phyloP scores from a whole-genome alignment of 352 stramenopile genomes.

The Elongisporangium prolatum region DNA sequence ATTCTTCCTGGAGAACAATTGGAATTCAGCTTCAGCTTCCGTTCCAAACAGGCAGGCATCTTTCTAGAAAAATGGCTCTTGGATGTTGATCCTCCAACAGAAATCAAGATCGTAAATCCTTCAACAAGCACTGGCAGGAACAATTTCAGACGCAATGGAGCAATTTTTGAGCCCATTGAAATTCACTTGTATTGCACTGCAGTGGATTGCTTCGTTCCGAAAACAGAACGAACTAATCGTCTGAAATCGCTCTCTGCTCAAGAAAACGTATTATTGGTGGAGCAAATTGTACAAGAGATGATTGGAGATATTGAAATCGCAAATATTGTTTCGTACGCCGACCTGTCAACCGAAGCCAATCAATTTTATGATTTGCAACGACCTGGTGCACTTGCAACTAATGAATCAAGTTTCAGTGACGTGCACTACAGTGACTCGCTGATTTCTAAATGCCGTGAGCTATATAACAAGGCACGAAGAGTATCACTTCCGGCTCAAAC shows the following conservation, averaged over 20 bases:
- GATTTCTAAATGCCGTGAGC: slow-evolving; percentile 11
- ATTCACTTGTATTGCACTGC: slow-evolving; percentile 52
- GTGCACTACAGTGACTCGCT: slow-evolving; percentile 33
- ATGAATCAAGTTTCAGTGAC: slow-evolving; percentile 17
- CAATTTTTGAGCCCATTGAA: slow-evolving; percentile 12
- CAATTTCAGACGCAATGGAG: slow-evolving; percentile 2
- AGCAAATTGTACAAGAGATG: slow-evolving; percentile 53
- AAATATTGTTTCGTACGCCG: slow-evolving; percentile 2
- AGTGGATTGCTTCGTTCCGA: slow-evolving; percentile 53
- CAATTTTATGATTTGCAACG: slow-evolving; percentile 1
- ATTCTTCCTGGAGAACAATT: slow-evolving; percentile 47
- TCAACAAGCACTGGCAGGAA: background rate
- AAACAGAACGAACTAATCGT: slow-evolving; percentile 16
- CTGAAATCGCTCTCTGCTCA: slow-evolving; percentile 10
- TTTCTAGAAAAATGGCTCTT: slow-evolving; percentile 74
- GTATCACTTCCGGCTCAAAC: slow-evolving; percentile 6
- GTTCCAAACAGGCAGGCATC: slow-evolving; percentile 32
- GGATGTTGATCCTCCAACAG: slow-evolving; percentile 42
- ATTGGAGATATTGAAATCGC: slow-evolving; percentile 10
- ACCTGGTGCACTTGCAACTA: background rate
- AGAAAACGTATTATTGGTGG: slow-evolving; percentile 40
- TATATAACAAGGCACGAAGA: slow-evolving; percentile 21
- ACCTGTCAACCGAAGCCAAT: background rate
- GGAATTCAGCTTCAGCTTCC: slow-evolving; percentile 62
- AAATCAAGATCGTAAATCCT: slow-evolving; percentile 7